Evolutionary conservation across 345 rosid species (phyloP), one percentile per base, ranked within the genome.

Genomic region (Populus simonii): DNA sequence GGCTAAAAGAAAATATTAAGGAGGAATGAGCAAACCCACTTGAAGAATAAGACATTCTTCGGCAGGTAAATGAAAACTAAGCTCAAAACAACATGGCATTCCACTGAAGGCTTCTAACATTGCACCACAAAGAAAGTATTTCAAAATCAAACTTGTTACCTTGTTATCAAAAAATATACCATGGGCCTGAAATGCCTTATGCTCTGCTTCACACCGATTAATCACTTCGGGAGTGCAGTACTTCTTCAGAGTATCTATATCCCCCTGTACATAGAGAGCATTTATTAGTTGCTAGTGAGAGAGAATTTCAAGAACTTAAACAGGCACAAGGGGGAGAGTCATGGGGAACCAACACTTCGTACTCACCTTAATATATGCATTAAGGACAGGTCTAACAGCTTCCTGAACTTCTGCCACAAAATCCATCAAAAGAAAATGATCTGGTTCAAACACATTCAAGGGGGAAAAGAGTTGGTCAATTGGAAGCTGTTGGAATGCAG

Each of bases 331-430:
- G 20, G 55, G 53, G 33, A 38, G 57, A 7, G 49, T 11, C 8
- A 16, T 33, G 53, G 23, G 22, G 41, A 29, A 43, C 36, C 47
- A 43, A 25, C 27, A 38, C 72, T 74, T 17, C 73, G 47, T 62
- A 78, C 76, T 79, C 61, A 87, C 99, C 91, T 94, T 94, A 76
- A 87, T 88, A 81, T 91, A 89, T 23, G 98, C 98, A 85, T 75
- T 80, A 78, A 94, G 91, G 61, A 94, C 97, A 13, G 97, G 98
- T 81, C 88, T 88, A 68, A 92, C 82, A 75, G 91, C 90, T 82
- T 94, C 97, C 72, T 94, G 99, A 84, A 94, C 90, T 88, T 96
- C 99, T 35, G 85, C 80, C 73, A 88, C 93, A 78, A 96, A 91
- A 76, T 92, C 96, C 29, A 94, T 93, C 79, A 96, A 87, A 87